These are phyloP conservation scores for Prunus dulcis DNA, from an alignment of 306 rosid species.

Conservation along the genomic window DNA sequence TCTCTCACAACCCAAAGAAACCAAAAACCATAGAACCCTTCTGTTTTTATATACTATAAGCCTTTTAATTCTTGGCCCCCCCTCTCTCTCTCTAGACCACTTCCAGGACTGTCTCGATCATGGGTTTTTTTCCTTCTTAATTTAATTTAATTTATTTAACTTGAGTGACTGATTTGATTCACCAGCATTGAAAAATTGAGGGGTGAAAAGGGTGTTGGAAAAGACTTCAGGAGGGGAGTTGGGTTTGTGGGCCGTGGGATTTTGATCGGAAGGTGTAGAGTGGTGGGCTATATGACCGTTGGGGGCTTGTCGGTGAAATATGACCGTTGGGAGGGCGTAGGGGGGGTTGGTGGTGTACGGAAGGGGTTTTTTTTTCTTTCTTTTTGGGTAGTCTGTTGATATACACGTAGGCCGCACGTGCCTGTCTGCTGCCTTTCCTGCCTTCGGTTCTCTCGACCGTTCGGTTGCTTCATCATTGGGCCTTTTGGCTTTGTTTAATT, in stretches of 20 bases:
- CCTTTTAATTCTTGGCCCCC: background rate
- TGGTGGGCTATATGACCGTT: constrained; percentile 67
- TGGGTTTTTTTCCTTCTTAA: constrained; percentile 9
- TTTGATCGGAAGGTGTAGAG: constrained; percentile 56
- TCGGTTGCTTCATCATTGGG: constrained; percentile 29
- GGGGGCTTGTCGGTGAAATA: constrained; percentile 37
- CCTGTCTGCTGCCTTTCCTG: constrained; percentile 21
- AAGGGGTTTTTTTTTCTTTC: background rate
- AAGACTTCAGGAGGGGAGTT: constrained; percentile 3
- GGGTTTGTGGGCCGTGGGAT: constrained; percentile 39
- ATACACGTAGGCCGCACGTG: constrained; percentile 43
- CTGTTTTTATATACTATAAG: constrained; percentile 34
- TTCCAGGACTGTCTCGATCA: constrained; percentile 54
- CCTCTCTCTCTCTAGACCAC: constrained; percentile 7
- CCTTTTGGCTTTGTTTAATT: background rate
- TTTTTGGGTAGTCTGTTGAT: background rate
- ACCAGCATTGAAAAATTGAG: background rate
- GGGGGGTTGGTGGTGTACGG: constrained; percentile 47
- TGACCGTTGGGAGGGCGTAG: constrained; percentile 56
- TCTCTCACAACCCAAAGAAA: constrained; percentile 47
- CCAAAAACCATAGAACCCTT: constrained; percentile 31
- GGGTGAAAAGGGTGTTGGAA: constrained; percentile 29
- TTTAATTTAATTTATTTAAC: constrained; percentile 33
- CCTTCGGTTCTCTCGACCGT: constrained; percentile 70
- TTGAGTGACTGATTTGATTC: constrained; percentile 18